A percentile compares a stretch with the other conserved stretches of the same genome.
Evolutionary conservation across 139 green algal genomes (phyloP).

Genomic region (Picocystis salinarum): DNA sequence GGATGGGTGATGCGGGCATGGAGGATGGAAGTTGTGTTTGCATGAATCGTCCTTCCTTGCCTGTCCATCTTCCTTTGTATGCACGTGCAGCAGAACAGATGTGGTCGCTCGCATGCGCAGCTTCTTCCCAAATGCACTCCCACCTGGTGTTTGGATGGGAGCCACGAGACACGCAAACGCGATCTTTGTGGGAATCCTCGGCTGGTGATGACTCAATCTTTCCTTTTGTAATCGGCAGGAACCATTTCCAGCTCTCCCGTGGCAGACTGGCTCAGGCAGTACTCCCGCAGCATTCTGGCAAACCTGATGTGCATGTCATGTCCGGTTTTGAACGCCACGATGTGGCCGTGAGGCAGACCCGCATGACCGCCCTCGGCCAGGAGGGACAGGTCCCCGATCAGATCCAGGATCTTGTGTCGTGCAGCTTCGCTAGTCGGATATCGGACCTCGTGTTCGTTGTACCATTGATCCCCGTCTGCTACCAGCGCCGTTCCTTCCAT

Average conservation of each 20-base stretch:
- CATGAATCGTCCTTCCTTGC: too few relatives aligned
- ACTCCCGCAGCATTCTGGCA: constrained; percentile 8
- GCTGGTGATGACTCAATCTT: too few relatives aligned
- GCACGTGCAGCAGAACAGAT: too few relatives aligned
- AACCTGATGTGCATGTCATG: constrained; percentile 31
- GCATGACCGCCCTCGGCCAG: constrained; percentile 20
- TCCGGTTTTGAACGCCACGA: constrained; percentile 47
- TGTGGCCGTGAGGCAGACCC: constrained; percentile 45
- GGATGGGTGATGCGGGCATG: too few relatives aligned
- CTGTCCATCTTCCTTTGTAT: too few relatives aligned
- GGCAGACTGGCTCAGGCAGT: constrained; percentile 5
- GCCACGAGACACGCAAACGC: too few relatives aligned
- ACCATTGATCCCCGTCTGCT: constrained; percentile 14
- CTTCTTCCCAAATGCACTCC: too few relatives aligned
- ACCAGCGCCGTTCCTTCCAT: constrained; percentile 27
- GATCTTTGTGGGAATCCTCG: too few relatives aligned
- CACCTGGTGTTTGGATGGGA: too few relatives aligned
- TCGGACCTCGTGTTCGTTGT: constrained; percentile 25
- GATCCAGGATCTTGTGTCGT: constrained; percentile 40
- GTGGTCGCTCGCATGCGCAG: too few relatives aligned
- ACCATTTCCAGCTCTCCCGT: constrained; percentile 2
- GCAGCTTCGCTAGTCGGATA: constrained; percentile 45
- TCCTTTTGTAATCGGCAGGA: not conserved
- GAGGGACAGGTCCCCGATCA: constrained; percentile 44
- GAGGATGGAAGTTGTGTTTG: too few relatives aligned